These are phyloP conservation scores for Pholiota microspora DNA, from an alignment of 768 basidiomycete species.

Conservation along the genomic window DNA sequence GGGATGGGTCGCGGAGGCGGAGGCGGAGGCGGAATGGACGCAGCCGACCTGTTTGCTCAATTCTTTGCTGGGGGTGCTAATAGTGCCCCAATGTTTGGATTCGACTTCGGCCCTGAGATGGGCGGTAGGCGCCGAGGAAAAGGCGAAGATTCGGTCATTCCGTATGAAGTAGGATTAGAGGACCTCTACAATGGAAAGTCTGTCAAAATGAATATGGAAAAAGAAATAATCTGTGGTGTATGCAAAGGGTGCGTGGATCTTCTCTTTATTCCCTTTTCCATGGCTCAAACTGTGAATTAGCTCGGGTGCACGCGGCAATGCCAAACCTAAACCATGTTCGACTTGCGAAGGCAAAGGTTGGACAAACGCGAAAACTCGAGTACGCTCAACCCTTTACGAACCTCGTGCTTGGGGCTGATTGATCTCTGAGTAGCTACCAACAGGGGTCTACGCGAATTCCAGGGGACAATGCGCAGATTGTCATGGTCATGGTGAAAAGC, in stretches of 20 bases:
- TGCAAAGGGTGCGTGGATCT: constrained; percentile 70
- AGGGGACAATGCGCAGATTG: constrained; percentile 68
- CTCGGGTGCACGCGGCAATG: constrained; percentile 76
- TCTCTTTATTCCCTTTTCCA: not conserved
- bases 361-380: constrained; percentile 59
- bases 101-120: constrained; percentile 60
- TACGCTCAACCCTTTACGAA: constrained; percentile 5
- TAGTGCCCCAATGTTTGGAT: constrained; percentile 56
- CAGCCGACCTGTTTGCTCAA: constrained; percentile 71
- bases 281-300: constrained; percentile 35
- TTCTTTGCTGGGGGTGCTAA: constrained; percentile 52
- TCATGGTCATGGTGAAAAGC: constrained; percentile 61
- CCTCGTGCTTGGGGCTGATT: not conserved
- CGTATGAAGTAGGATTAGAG: constrained; percentile 85
- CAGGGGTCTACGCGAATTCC: constrained; percentile 37
- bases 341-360: constrained; percentile 86
- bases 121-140: constrained; percentile 47
- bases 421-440: constrained; percentile 16
- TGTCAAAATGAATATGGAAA: constrained; percentile 87
- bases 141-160: constrained; percentile 72
- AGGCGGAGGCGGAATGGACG: constrained; percentile 50
- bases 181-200: constrained; percentile 91
- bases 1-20: constrained; percentile 56
- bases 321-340: constrained; percentile 82
- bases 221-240: constrained; percentile 69